Evolutionary conservation across 306 rosid species (phyloP), one percentile per base, ranked within the genome.

Genomic region (Adenanthera pavonina): DNA sequence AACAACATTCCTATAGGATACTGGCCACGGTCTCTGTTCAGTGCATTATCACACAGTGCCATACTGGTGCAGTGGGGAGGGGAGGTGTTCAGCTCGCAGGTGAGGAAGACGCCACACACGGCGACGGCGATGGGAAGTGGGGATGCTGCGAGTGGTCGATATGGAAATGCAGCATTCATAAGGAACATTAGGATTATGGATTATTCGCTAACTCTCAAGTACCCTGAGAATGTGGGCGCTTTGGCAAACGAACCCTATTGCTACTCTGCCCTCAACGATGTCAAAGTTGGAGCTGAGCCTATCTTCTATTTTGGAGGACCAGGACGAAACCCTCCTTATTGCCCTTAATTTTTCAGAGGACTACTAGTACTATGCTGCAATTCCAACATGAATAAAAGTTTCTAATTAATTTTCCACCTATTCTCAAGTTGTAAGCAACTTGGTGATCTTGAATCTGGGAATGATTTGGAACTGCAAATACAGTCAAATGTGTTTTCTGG

Each of bases 111-210:
- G 1, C 96, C 97, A 6, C 98, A 91, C 84, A 91, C 94, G 0
- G 57, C 48, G 38, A 94, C 97, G 6, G 80, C 3, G 2, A 92
- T 92, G 97, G 94, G 96, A 3, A 94, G 97, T 56, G 96, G 97
- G 4, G 51, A 77, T 0, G 78, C 14, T 4, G 87, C 97, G 0
- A 3, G 6, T 10, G 59, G 30, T 2, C 51, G 30, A 2, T 10
- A 2, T 3, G 80, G 69, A 3, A 0, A n/a, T 0, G 88, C 97
- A 12, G 82, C 91, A 57, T 94, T 13, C 68, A 51, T 94, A 20
- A 20, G 19, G 3, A 16, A 49, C 1, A 19, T 82, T 1, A 84
- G 87, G 62, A 89, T 92, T 47, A 46, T 66, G 43, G 97, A 94
- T 59, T 83, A 87, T 59, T 89, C 95, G 0, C 51, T 12, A 7